Percentiles rank a stretch among this genome's conserved stretches.
Evolutionary conservation across 75 land plant genomes (phyloP).

Genomic region (Picea glauca): DNA sequence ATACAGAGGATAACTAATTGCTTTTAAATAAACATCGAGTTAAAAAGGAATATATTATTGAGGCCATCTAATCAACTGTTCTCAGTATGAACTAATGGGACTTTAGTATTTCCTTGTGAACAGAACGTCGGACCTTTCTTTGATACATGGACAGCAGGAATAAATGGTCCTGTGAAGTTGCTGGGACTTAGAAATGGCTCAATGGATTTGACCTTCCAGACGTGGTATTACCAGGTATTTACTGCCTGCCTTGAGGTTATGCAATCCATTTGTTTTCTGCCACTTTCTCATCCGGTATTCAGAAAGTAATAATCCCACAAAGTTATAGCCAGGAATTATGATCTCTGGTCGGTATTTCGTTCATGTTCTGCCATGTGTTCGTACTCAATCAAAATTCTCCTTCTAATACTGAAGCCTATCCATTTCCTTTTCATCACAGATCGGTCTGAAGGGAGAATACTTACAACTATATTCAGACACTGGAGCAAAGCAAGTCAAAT

Average conservation of each 20-base stretch:
- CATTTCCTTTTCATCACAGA: neutral
- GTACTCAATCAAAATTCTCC: too few relatives aligned
- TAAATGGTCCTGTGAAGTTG: slow-evolving; percentile 8
- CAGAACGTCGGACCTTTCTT: slow-evolving; percentile 19
- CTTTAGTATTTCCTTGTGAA: neutral
- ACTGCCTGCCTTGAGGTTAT: too few relatives aligned
- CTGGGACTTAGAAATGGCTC: slow-evolving; percentile 2
- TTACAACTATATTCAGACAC: neutral
- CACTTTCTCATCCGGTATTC: too few relatives aligned
- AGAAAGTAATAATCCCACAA: too few relatives aligned
- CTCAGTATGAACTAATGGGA: too few relatives aligned
- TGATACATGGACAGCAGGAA: slow-evolving; percentile 8
- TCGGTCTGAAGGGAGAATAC: slow-evolving; percentile 8
- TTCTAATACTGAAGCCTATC: too few relatives aligned
- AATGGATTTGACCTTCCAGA: neutral
- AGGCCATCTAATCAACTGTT: too few relatives aligned
- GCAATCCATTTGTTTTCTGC: too few relatives aligned
- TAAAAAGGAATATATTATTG: too few relatives aligned
- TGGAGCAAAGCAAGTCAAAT: slow-evolving; percentile 1
- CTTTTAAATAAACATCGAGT: neutral
- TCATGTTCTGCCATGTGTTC: too few relatives aligned
- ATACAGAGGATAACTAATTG: neutral
- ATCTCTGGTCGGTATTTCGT: too few relatives aligned
- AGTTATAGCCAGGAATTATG: too few relatives aligned
- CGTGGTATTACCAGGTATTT: slow-evolving; percentile 7